These are phyloP conservation scores for Ceratobasidium sp. DNA, from an alignment of 1,284 basidiomycete species.

Conservation along the genomic window DNA sequence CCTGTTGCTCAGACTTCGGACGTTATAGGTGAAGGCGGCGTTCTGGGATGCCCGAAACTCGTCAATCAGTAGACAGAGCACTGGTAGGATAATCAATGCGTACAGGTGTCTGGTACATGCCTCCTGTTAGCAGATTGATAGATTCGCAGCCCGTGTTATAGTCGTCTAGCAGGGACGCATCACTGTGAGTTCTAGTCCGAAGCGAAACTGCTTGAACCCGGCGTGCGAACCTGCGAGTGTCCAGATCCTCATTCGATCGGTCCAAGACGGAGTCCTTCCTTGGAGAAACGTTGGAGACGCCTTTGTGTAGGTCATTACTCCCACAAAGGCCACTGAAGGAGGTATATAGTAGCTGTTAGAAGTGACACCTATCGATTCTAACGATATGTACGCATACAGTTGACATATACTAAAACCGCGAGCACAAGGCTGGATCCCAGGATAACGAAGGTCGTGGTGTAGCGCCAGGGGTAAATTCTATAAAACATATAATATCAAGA, in stretches of 20 bases:
- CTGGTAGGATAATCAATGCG: background rate
- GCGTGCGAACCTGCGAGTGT: background rate
- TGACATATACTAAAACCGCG: background rate
- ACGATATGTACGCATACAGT: background rate
- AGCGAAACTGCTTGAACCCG: background rate
- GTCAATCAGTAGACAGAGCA: background rate
- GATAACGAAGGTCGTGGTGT: background rate
- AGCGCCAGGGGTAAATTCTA: background rate
- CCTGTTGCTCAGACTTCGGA: background rate
- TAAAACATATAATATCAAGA: background rate
- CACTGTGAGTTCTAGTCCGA: background rate
- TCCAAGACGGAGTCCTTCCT: background rate
- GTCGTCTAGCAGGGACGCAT: background rate
- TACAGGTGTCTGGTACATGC: background rate
- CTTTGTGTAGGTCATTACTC: background rate
- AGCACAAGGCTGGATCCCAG: background rate
- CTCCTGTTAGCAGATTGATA: background rate
- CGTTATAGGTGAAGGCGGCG: background rate
- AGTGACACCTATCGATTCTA: background rate
- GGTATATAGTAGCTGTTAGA: too few species aligned
- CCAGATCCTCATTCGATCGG: background rate
- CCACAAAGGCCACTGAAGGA: background rate
- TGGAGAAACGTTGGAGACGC: background rate
- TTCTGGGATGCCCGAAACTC: background rate
- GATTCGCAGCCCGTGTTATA: conserved; percentile 2